Percentiles rank a stretch among this genome's conserved stretches.
These are phyloP conservation scores for Venturia aucupariae DNA, from an alignment of 2,329 filamentous ascomycete species.

Conservation along the genomic window DNA sequence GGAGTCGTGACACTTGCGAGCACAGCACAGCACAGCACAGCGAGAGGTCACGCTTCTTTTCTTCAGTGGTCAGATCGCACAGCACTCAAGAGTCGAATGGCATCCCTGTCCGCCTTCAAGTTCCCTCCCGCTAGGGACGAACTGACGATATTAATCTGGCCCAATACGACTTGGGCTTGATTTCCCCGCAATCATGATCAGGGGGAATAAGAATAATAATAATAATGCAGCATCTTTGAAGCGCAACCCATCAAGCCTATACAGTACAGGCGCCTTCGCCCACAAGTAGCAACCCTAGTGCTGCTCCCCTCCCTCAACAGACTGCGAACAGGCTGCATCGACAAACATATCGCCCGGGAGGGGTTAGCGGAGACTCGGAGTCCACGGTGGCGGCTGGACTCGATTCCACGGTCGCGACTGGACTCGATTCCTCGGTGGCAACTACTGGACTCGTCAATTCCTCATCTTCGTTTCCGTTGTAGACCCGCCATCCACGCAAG, in stretches of 20 bases:
- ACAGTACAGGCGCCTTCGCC: not conserved
- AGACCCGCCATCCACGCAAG: not conserved
- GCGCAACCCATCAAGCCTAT: not conserved
- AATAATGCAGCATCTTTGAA: not conserved
- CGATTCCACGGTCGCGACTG: too few species aligned
- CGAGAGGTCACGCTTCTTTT: not conserved
- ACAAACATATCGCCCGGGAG: too few species aligned
- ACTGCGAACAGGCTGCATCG: not conserved
- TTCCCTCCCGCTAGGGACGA: conserved; percentile 6
- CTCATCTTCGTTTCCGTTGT: not conserved
- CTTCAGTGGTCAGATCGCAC: conserved; percentile 1
- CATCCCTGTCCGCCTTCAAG: not conserved
- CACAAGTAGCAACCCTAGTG: not conserved
- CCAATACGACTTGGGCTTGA: not conserved
- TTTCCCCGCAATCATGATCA: conserved; percentile 7
- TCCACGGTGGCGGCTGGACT: not conserved
- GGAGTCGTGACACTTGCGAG: not conserved
- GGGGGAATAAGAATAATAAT: too few species aligned
- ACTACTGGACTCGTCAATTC: too few species aligned
- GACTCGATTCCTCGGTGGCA: too few species aligned
- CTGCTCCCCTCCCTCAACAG: not conserved
- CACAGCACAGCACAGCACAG: too few species aligned
- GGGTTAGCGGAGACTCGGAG: too few species aligned
- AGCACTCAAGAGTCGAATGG: not conserved
- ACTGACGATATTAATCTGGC: conserved; percentile 6